These are phyloP conservation scores for Pulveroboletus sp. DNA, from an alignment of 768 basidiomycete species.

Conservation along the genomic window DNA sequence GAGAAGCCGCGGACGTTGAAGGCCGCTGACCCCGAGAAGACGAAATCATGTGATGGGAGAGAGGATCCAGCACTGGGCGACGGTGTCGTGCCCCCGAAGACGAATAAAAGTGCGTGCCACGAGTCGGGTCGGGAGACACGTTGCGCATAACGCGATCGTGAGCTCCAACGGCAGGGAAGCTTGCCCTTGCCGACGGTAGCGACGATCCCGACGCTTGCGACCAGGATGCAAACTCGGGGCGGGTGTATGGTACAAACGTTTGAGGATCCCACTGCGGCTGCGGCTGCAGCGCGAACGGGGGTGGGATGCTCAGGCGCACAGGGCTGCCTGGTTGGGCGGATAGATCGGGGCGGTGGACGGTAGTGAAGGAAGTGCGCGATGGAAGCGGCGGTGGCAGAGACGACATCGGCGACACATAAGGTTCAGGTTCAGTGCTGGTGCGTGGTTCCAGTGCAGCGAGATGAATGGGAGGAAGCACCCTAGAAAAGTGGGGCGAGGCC, in stretches of 20 bases:
- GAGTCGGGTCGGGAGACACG: conserved; percentile 4
- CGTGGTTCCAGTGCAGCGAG: conserved; percentile 14
- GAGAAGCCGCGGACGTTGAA: conserved; percentile 12
- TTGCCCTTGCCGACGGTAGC: conserved; percentile 25
- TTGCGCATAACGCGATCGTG: conserved; percentile 14
- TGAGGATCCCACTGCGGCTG: conserved; percentile 59
- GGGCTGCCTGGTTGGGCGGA: conserved; percentile 17
- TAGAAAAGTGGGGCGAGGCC: conserved; percentile 23
- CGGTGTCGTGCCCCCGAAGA: conserved; percentile 14
- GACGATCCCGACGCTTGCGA: conserved; percentile 36
- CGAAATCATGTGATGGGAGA: conserved; percentile 13
- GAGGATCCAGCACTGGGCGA: conserved; percentile 11
- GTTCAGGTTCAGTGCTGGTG: conserved; percentile 15
- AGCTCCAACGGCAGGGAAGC: conserved; percentile 13
- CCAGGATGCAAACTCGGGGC: conserved; percentile 34
- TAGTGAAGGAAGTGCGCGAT: conserved; percentile 13
- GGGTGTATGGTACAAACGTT: conserved; percentile 35
- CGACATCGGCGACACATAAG: conserved; percentile 19
- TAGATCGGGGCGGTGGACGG: conserved; percentile 16
- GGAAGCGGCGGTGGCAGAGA: conserved; percentile 34
- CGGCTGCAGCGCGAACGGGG: conserved; percentile 66
- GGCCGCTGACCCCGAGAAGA: conserved; percentile 15
- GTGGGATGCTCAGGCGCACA: conserved; percentile 29
- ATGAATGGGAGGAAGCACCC: conserved; percentile 27
- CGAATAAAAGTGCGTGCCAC: conserved; percentile 8